Evolutionary conservation across 495 filamentous ascomycete genomes (phyloP).

Genomic region (Xylaria longipes): DNA sequence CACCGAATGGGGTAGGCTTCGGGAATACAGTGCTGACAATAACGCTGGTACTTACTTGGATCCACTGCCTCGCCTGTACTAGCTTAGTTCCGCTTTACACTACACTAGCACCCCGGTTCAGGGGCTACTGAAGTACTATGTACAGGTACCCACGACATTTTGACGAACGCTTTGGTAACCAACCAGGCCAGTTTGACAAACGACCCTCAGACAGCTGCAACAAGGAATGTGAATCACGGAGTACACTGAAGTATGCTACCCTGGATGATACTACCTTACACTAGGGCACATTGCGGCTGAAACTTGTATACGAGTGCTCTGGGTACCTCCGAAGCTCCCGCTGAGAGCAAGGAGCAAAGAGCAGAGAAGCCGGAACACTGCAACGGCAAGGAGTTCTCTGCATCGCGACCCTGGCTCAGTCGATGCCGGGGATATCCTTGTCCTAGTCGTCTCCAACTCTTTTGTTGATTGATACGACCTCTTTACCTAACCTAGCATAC

Average conservation of each 20-base stretch:
- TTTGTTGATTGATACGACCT: slow-evolving; percentile 4
- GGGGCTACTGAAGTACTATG: slow-evolving; percentile 16
- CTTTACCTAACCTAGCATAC: slow-evolving; percentile 4
- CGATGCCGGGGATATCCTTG: slow-evolving; percentile 19
- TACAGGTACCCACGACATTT: not conserved
- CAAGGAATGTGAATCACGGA: not conserved
- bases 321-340: not conserved
- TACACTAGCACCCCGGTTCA: slow-evolving; percentile 12
- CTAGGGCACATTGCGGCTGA: not conserved
- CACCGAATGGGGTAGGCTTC: slow-evolving; percentile 15
- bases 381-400: slow-evolving; percentile 6
- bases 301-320: not conserved
- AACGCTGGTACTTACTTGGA: not conserved
- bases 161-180: slow-evolving; percentile 15
- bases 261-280: not conserved
- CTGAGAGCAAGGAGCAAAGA: not conserved
- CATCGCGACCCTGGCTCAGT: slow-evolving; percentile 2
- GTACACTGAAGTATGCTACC: not conserved
- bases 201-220: not conserved
- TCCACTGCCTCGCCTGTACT: not conserved
- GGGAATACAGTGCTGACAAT: slow-evolving; percentile 23
- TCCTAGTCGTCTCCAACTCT: not conserved
- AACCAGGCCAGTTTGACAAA: slow-evolving; percentile 10
- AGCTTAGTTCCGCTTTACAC: not conserved
- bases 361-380: not conserved